phyloP scores from a whole-genome alignment of 1,284 basidiomycete species.

The Leccinum griseonigrum region DNA sequence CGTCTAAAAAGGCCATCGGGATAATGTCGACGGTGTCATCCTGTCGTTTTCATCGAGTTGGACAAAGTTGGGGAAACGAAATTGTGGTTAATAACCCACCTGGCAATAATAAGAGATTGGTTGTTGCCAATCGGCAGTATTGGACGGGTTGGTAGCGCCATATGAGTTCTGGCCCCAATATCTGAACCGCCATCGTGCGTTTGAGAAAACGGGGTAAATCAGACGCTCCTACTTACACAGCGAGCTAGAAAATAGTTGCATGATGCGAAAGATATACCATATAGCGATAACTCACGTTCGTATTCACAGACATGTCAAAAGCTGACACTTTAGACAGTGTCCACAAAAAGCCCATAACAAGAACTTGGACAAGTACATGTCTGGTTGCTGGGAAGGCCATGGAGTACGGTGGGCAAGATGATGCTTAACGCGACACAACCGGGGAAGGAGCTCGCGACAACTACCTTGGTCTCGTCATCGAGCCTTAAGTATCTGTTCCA shows the following conservation, averaged over 20 bases:
- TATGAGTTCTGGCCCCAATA: slow-evolving; percentile 36
- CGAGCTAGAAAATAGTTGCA: slow-evolving; percentile 17
- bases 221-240: slow-evolving; percentile 16
- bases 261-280: background rate
- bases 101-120: slow-evolving; percentile 28
- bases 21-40: slow-evolving; percentile 35
- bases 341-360: slow-evolving; percentile 2
- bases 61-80: background rate
- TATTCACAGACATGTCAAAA: slow-evolving; percentile 24
- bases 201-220: background rate
- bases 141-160: slow-evolving; percentile 23
- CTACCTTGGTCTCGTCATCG: background rate
- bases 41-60: slow-evolving; percentile 2
- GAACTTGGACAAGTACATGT: background rate
- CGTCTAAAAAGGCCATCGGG: slow-evolving; percentile 59
- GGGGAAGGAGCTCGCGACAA: background rate
- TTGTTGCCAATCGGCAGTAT: slow-evolving; percentile 30
- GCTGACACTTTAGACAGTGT: slow-evolving; percentile 3
- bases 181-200: slow-evolving; percentile 9
- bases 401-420: background rate
- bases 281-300: slow-evolving; percentile 25
- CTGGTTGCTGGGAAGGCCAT: background rate
- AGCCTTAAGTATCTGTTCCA: slow-evolving; percentile 17
- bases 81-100: slow-evolving; percentile 4
- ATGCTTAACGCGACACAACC: background rate